phyloP scores from a whole-genome alignment of 2,329 filamentous ascomycete genomes.

The Curvularia verruculosa region DNA sequence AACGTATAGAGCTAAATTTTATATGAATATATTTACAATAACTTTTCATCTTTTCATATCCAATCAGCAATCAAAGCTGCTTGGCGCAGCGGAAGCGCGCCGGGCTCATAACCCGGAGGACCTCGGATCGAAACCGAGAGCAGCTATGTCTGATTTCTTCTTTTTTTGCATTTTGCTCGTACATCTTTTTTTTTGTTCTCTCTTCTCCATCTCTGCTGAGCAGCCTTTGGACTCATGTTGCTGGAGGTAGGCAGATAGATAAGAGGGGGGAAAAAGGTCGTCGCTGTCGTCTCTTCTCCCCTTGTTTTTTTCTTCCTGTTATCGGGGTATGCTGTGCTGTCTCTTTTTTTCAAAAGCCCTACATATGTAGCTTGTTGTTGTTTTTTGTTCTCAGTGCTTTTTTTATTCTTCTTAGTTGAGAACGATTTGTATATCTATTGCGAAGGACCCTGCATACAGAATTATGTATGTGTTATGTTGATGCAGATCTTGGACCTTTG shows the following conservation, averaged over 20 bases:
- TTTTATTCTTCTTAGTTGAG: background rate
- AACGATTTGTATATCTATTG: background rate
- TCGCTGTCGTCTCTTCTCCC: too few relatives aligned
- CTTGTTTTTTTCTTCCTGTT: too few relatives aligned
- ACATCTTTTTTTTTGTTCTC: too few relatives aligned
- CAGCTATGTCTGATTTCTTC: conserved; percentile 23
- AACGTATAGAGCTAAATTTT: too few relatives aligned
- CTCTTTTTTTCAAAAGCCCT: too few relatives aligned
- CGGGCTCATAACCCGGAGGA: conserved; percentile 48
- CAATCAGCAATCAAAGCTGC: conserved; percentile 29
- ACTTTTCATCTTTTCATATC: background rate
- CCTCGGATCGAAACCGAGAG: conserved; percentile 33
- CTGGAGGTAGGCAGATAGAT: too few relatives aligned
- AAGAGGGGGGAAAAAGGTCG: too few relatives aligned
- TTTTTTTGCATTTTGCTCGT: conserved; percentile 13
- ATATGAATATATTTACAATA: background rate
- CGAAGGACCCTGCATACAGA: background rate
- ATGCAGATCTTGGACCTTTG: background rate
- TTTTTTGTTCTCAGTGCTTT: too few relatives aligned
- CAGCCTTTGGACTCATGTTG: too few relatives aligned
- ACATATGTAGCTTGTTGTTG: background rate
- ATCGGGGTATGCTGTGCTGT: too few relatives aligned
- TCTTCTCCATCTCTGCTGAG: background rate
- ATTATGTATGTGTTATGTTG: background rate
- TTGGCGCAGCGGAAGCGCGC: conserved; percentile 47